Evolutionary conservation across 2,329 filamentous ascomycete species (phyloP), one percentile per base, ranked within the genome.

Genomic region (Thielaviopsis euricoi): DNA sequence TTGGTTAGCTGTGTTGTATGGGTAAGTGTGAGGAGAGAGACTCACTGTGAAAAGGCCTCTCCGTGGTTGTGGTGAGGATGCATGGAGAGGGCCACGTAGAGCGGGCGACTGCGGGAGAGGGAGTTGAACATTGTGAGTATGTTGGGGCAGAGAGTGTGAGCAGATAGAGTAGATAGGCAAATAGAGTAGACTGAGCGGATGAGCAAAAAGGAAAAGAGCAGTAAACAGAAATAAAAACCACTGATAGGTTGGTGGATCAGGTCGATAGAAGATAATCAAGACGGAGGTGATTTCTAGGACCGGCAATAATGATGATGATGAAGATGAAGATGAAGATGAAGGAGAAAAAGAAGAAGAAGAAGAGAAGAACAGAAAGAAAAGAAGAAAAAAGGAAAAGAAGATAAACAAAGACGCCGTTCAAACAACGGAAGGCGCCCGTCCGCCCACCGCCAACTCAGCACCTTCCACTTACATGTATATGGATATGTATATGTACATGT

Each of bases 21-120:
- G 12, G 22, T 3, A 25, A 22, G 19, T 3, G n/a, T 49, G 23
- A 26, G 15, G 33, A 19, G 6, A 12, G 48, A 26, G 25, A 57
- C 26, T n/a, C 21, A 60, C 58, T 60, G 58, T 33, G 49, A 52
- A 43, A 60, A 60, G 26, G 58, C 25, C 6, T 60, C 58, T 29
- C 55, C 58, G 9, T 56, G 43, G 25, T 57, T 37, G 19, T 54
- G 51, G 43, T 57, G 58, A 7, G 58, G 58, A 17, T 60, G 58
- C 58, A 60, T 60, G 12, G 58, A 60, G 17, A 60, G 33, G 4
- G 58, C 58, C 58, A 60, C 58, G 50, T 60, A 60, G 3, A 60
- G 55, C 9, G 58, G 58, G 29, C 55, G 51, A 46, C 55, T 50
- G 19, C 50, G 55, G 21, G 13, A 17, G 29, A 58, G 52, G n/a